A percentile compares a stretch with the other conserved stretches of the same genome.
phyloP scores from a whole-genome alignment of 192 early-diverging fungal genomes.

The Backusella psychrophila region DNA sequence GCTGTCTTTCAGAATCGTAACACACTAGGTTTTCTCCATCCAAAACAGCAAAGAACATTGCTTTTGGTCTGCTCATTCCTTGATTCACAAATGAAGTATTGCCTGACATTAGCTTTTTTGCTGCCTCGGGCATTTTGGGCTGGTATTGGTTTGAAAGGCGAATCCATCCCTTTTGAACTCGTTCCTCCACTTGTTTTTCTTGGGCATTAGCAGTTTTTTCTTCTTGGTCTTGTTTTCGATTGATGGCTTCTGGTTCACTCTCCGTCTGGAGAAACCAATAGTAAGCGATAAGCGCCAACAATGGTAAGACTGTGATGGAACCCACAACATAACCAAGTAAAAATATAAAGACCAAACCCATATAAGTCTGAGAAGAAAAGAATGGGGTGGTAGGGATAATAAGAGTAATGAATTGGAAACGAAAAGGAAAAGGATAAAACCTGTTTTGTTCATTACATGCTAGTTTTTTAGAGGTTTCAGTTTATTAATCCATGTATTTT shows the following conservation, averaged over 20 bases:
- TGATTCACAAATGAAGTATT: background rate
- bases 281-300: background rate
- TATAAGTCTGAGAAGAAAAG: background rate
- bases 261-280: background rate
- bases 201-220: background rate
- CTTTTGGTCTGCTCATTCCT: slow-evolving; percentile 19
- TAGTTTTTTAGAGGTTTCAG: background rate
- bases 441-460: background rate
- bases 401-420: background rate
- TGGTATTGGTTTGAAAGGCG: slow-evolving; percentile 29
- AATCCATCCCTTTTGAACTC: slow-evolving; percentile 32
- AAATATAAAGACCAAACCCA: background rate
- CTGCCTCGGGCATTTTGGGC: slow-evolving; percentile 10
- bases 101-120: background rate
- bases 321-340: background rate
- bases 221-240: no score
- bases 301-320: background rate
- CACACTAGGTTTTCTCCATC: slow-evolving; percentile 75
- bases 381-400: background rate
- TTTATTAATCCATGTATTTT: background rate
- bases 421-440: background rate
- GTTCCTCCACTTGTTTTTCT: background rate
- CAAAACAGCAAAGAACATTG: slow-evolving; percentile 66
- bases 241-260: background rate
- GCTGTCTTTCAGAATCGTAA: slow-evolving; percentile 66